These are phyloP conservation scores for Beta corolliflora DNA, from an alignment of 179 eudicot species.

Conservation along the genomic window DNA sequence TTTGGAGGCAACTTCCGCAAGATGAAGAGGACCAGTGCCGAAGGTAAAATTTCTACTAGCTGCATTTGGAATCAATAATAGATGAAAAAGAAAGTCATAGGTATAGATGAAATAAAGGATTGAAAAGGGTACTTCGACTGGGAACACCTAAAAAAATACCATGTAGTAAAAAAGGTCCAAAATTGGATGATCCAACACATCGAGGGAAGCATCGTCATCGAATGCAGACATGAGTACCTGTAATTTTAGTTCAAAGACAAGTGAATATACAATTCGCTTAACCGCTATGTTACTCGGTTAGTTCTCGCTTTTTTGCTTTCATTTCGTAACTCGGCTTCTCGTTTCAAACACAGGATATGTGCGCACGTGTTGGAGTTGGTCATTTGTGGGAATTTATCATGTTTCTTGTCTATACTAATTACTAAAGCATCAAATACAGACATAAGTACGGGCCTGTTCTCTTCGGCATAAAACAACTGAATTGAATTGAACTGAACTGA, in stretches of 20 bases:
- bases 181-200: constrained; percentile 82
- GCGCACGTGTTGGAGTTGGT: no score
- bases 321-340: no score
- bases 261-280: background rate
- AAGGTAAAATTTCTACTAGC: constrained; percentile 93
- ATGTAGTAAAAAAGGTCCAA: constrained; percentile 73
- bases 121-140: background rate
- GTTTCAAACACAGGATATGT: no score
- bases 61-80: constrained; percentile 31
- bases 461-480: no score
- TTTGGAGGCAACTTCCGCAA: constrained; percentile 88
- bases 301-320: no score
- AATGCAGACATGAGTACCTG: constrained; percentile 85
- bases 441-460: no score
- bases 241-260: constrained; percentile 9
- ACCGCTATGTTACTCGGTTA: background rate
- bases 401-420: no score
- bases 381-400: no score
- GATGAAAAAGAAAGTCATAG: background rate
- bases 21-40: constrained; percentile 85
- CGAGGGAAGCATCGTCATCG: constrained; percentile 74
- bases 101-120: background rate
- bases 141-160: constrained; percentile 42
- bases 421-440: no score
- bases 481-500: no score